Evolutionary conservation across 2,329 filamentous ascomycete species (phyloP), one percentile per base, ranked within the genome.

Genomic region (Chrysoporthe deuterocubensis): DNA sequence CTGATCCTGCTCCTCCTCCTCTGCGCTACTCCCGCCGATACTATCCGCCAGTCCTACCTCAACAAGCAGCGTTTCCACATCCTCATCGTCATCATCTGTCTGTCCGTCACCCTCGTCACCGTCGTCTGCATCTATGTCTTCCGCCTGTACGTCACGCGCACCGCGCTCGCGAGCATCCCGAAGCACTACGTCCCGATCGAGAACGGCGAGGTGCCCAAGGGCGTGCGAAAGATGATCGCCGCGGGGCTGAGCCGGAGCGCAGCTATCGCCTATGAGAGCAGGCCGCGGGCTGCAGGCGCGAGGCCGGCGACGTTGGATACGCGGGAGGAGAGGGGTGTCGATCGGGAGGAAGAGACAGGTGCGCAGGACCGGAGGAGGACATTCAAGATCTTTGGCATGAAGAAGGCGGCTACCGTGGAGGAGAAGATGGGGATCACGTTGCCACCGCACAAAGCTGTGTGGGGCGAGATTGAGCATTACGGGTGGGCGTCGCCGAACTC

Each of bases 401-500:
- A 75, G 74, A 84, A 71, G 75, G 81, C 74, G 63, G 77, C 67
- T 66, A 78, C 78, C 5, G 74, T 74, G 16, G 78, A 78, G 37
- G 77, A 80, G 54, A 78, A 79, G 43, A 74, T 81, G 65, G 79
- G 78, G 34, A 79, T 84, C 71, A 76, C 83, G 56, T 87, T 91
- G 37, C 80, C 83, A 6, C 78, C 78, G 9, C 76, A 87, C 81
- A 71, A 75, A n/a, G 79, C 83, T 2, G 81, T 87, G 32, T 98
- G 95, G 95, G 93, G 92, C 32, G 81, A 88, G n/a, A 89, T 98
- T 64, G 88, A 92, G 69, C 96, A 99, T 76, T 84, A 89, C 18
- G 96, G 95, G 63, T 98, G 96, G 95, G 91, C 91, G 2, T 92
- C 93, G 2, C 95, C 95, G 6, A 86, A 87, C 42, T 91, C 89